These are phyloP conservation scores for Escovopsis sp. DNA, from an alignment of 2,329 filamentous ascomycete species.

Conservation along the genomic window DNA sequence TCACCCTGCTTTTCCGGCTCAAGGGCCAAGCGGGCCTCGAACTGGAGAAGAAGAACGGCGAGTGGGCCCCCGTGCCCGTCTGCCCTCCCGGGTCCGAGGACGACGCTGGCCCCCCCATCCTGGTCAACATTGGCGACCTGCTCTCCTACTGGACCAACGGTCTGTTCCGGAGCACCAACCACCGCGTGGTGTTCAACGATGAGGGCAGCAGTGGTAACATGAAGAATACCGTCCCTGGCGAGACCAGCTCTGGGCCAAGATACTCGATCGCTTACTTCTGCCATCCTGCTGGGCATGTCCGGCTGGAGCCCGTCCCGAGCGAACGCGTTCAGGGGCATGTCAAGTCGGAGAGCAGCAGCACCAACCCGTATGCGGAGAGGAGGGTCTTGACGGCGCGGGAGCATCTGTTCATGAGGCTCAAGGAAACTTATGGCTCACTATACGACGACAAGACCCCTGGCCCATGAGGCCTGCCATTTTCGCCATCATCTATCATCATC, in stretches of 20 bases:
- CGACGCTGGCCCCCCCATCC: constrained; percentile 53
- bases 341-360: constrained; percentile 17
- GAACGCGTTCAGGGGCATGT: constrained; percentile 33
- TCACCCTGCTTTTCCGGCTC: constrained; percentile 72
- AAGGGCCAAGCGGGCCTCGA: constrained; percentile 77
- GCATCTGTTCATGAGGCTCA: constrained; percentile 46
- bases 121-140: constrained; percentile 62
- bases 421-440: constrained; percentile 41
- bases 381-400: constrained; percentile 49
- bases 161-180: constrained; percentile 72
- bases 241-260: constrained; percentile 34
- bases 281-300: constrained; percentile 41
- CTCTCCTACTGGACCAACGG: constrained; percentile 84
- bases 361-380: constrained; percentile 35
- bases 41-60: constrained; percentile 45
- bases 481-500: no score
- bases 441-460: constrained; percentile 22
- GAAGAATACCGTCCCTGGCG: constrained; percentile 21
- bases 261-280: constrained; percentile 59
- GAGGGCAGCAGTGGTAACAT: constrained; percentile 6
- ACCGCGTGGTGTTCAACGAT: constrained; percentile 62
- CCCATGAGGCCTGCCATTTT: no score
- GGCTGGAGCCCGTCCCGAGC: constrained; percentile 46
- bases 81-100: constrained; percentile 43
- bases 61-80: constrained; percentile 53